These are phyloP conservation scores for Corylus americana DNA, from an alignment of 306 rosid species.

Conservation along the genomic window DNA sequence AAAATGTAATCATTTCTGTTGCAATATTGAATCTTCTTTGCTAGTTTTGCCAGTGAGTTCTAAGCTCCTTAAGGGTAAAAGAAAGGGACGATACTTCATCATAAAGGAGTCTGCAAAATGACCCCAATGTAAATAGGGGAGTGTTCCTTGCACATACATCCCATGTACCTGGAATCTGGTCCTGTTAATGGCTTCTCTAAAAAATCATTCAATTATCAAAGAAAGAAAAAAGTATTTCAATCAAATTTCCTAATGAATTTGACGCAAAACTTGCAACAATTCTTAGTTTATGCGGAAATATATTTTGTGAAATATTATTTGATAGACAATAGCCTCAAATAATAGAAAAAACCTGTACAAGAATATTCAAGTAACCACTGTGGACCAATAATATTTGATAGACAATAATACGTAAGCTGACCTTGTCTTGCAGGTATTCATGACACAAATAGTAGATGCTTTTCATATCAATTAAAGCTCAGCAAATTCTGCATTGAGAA, in stretches of 20 bases:
- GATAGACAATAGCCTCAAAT: neutral
- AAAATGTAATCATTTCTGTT: neutral
- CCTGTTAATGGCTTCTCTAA: neutral
- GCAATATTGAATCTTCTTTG: neutral
- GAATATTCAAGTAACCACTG: neutral
- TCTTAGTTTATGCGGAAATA: neutral
- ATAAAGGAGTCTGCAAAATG: neutral
- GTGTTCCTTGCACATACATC: neutral
- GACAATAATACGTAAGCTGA: neutral
- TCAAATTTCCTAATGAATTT: neutral
- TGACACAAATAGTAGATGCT: conserved; percentile 11
- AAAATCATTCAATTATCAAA: neutral
- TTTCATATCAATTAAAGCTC: neutral
- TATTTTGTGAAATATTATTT: neutral
- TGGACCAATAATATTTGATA: neutral
- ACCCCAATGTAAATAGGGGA: neutral
- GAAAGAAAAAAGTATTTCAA: neutral
- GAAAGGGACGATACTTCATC: neutral
- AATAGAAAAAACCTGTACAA: conserved; percentile 6
- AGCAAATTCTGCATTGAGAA: conserved; percentile 23
- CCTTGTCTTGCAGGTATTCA: conserved; percentile 10
- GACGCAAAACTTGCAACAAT: neutral
- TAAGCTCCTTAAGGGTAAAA: neutral
- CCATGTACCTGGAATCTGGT: neutral
- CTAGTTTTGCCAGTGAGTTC: neutral